A percentile compares a stretch with the other conserved stretches of the same genome.
These are phyloP conservation scores for Penicillium sp. DNA, from an alignment of 2,329 filamentous ascomycete genomes.

Conservation along the genomic window DNA sequence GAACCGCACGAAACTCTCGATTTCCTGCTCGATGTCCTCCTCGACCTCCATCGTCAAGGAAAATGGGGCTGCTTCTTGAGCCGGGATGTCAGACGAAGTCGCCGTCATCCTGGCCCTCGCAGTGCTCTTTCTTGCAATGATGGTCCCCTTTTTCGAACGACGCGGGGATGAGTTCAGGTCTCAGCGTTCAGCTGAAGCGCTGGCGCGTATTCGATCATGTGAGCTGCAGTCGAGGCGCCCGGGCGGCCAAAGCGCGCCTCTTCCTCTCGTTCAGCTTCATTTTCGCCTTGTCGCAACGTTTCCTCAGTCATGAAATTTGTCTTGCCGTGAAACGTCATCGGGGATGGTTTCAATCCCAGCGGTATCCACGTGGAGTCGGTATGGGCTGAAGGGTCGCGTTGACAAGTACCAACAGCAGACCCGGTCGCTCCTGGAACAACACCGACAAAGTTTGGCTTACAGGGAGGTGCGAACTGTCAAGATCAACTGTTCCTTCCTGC, in stretches of 20 bases:
- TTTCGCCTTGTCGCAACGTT: too few species aligned
- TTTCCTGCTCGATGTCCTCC: constrained; percentile 10
- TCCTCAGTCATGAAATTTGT: too few species aligned
- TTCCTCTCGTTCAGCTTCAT: not conserved
- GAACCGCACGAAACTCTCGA: constrained; percentile 10
- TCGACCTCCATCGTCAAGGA: constrained; percentile 7
- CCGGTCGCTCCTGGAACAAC: not conserved
- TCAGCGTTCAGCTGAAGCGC: not conserved
- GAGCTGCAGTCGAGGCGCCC: not conserved
- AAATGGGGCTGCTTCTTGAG: not conserved
- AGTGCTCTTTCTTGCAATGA: not conserved
- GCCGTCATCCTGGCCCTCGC: not conserved
- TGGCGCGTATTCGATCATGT: not conserved
- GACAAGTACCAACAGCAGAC: not conserved
- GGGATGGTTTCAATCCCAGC: not conserved
- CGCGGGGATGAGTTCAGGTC: not conserved
- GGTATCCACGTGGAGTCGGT: not conserved
- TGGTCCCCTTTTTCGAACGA: not conserved
- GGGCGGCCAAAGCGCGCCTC: not conserved
- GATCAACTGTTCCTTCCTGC: constrained; percentile 8
- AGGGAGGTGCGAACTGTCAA: constrained; percentile 5
- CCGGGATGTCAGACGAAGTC: not conserved
- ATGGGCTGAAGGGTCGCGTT: not conserved
- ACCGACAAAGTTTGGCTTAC: constrained; percentile 7
- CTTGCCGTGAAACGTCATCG: too few species aligned